Base-by-base conservation (phyloP, 768 basidiomycete species). In the Chlorophyllum brunneum region DNA sequence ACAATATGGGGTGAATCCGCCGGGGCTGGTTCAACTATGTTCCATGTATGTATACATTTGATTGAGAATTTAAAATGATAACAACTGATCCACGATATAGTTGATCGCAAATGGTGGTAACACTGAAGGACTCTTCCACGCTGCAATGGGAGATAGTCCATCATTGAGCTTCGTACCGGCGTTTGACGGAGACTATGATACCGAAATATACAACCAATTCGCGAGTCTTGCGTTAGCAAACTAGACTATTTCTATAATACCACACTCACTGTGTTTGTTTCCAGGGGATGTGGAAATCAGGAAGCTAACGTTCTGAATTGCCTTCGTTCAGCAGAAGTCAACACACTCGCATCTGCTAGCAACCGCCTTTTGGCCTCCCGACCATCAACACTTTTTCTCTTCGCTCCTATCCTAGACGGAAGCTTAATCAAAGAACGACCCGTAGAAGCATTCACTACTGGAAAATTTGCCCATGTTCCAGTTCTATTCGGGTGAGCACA, bases 1-100 rank as follows among this genome's bases (percentile, higher is more conserved):
- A 73, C 73, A 16, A 73, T 74, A 10, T 74, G 70, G 70, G 73
- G 73, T 7, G 59, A 73, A 59, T 72, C 71, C 34, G 71, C 73
- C 15, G 73, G 72, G 10, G 73, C 73, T 49, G 73, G 68, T 6
- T 71, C 73, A 4, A 69, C 67, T 1, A 70, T 73, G 67, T 73
- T 68, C 49, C 72, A 74, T 41, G 72, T 66, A 57, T 56, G 63
- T n/a, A n/a, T 48, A 24, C 11, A 30, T 10, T 44, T 38, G 27
- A 36, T 2, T 37, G 23, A n/a, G 4, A 29, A 4, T 27, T 23
- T 22, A 20, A 20, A n/a, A 13, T 31, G 6, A 41, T n/a, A 20
- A 3, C 1, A 0, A 24, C 41, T 42, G 8, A 27, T 26, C 4
- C 6, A 42, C 0, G n/a, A 26, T 27, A 40, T 23, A 75, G 72